Evolutionary conservation across 2,329 filamentous ascomycete species (phyloP).

Genomic region (Clarireedia monteithiana): DNA sequence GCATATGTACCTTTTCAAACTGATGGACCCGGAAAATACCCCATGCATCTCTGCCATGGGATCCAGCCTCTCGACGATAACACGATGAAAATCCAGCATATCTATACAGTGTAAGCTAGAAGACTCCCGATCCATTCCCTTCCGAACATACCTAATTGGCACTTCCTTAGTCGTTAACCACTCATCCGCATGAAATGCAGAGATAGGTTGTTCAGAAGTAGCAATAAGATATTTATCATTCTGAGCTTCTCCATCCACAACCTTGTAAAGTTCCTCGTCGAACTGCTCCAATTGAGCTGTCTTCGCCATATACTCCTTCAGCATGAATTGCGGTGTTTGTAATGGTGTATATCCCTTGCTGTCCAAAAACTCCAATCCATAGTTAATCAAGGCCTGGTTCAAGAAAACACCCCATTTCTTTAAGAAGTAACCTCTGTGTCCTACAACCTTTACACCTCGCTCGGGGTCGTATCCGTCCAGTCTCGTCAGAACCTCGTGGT

Average conservation of each 20-base stretch:
- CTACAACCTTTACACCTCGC: slow-evolving; percentile 86
- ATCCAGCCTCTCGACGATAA: slow-evolving; percentile 91
- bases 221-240: slow-evolving; percentile 77
- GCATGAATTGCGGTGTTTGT: slow-evolving; percentile 90
- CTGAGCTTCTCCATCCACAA: slow-evolving; percentile 76
- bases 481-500: slow-evolving; percentile 86
- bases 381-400: slow-evolving; percentile 91
- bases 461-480: slow-evolving; percentile 90
- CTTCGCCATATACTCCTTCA: slow-evolving; percentile 93
- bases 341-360: slow-evolving; percentile 74
- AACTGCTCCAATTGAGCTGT: slow-evolving; percentile 96
- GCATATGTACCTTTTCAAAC: slow-evolving; percentile 71
- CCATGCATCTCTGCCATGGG: slow-evolving; percentile 90
- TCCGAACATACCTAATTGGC: slow-evolving; percentile 64
- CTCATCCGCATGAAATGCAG: slow-evolving; percentile 84
- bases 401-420: slow-evolving; percentile 84
- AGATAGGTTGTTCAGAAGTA: slow-evolving; percentile 92
- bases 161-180: slow-evolving; percentile 82
- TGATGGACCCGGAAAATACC: slow-evolving; percentile 97
- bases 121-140: not conserved
- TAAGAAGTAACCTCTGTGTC: slow-evolving; percentile 90
- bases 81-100: slow-evolving; percentile 90
- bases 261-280: slow-evolving; percentile 97
- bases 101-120: slow-evolving; percentile 23
- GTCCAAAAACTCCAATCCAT: slow-evolving; percentile 83